These are phyloP conservation scores for Stemphylium vesicarium DNA, from an alignment of 2,329 filamentous ascomycete genomes.

Conservation along the genomic window DNA sequence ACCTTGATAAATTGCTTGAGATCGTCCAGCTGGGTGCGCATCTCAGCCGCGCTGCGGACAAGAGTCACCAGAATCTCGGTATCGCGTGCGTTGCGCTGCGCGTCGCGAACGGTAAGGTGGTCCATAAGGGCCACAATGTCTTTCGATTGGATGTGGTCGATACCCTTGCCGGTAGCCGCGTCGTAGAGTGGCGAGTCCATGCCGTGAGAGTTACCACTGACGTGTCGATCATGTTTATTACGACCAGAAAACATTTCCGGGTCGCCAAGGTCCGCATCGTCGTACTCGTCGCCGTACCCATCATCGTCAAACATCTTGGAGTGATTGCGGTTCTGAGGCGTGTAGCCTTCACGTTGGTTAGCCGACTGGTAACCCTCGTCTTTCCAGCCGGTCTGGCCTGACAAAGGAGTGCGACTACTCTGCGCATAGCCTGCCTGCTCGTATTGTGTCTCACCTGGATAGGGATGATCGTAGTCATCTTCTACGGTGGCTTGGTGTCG, in stretches of 20 bases:
- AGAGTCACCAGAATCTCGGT: constrained; percentile 95
- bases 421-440: constrained; percentile 40
- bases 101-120: constrained; percentile 95
- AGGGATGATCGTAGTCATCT: constrained; percentile 45
- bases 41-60: constrained; percentile 91
- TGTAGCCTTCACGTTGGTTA: constrained; percentile 61
- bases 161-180: constrained; percentile 81
- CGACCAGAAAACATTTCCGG: constrained; percentile 55
- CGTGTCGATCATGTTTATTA: constrained; percentile 65
- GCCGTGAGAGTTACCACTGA: constrained; percentile 90
- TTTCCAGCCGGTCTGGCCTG: constrained; percentile 62
- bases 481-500: constrained; percentile 47
- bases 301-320: constrained; percentile 62
- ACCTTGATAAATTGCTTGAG: constrained; percentile 91
- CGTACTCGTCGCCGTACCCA: constrained; percentile 60
- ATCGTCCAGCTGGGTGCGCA: constrained; percentile 95
- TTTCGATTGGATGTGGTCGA: constrained; percentile 92
- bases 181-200: constrained; percentile 92
- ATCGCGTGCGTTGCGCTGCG: constrained; percentile 92
- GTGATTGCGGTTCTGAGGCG: constrained; percentile 55
- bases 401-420: constrained; percentile 48
- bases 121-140: constrained; percentile 98
- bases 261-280: constrained; percentile 47
- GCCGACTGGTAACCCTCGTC: constrained; percentile 93
- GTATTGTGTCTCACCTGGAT: constrained; percentile 44